phyloP scores from a whole-genome alignment of 75 land plant genomes.

The Larix kaempferi region DNA sequence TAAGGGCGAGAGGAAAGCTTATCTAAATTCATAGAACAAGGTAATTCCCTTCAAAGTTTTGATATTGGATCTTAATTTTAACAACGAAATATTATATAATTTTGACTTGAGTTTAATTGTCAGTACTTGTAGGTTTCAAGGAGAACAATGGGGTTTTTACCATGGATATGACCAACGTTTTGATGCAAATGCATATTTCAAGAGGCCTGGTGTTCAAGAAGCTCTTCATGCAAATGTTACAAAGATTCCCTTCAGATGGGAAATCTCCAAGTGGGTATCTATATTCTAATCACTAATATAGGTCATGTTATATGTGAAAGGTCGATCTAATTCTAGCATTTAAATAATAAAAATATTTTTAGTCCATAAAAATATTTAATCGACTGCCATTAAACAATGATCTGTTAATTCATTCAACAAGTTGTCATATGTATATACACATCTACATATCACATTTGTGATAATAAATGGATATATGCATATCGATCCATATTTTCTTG shows the following conservation, averaged over 20 bases:
- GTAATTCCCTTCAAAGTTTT: not conserved
- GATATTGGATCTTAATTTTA: not conserved
- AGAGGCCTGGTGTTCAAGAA: constrained; percentile 40
- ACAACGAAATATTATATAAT: not conserved
- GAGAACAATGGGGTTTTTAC: constrained; percentile 12
- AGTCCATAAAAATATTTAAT: too few species aligned
- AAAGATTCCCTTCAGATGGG: constrained; percentile 31
- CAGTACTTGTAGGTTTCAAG: constrained; percentile 11
- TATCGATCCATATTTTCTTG: too few species aligned
- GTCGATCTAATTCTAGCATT: too few species aligned
- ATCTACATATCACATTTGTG: too few species aligned
- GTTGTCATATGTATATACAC: too few species aligned
- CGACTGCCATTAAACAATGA: too few species aligned
- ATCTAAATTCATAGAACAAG: not conserved
- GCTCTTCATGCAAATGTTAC: constrained; percentile 42
- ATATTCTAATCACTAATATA: not conserved
- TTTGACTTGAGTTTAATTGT: not conserved
- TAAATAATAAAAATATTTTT: too few species aligned
- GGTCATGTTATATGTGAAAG: not conserved
- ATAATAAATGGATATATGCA: too few species aligned
- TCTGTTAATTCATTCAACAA: too few species aligned
- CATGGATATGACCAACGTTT: constrained; percentile 67
- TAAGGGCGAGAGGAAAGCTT: not conserved
- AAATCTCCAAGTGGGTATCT: constrained; percentile 43
- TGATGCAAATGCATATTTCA: constrained; percentile 44